Conservation (phyloP, 1,284 basidiomycete species). For the Cryptococcus depauperatus region DNA sequence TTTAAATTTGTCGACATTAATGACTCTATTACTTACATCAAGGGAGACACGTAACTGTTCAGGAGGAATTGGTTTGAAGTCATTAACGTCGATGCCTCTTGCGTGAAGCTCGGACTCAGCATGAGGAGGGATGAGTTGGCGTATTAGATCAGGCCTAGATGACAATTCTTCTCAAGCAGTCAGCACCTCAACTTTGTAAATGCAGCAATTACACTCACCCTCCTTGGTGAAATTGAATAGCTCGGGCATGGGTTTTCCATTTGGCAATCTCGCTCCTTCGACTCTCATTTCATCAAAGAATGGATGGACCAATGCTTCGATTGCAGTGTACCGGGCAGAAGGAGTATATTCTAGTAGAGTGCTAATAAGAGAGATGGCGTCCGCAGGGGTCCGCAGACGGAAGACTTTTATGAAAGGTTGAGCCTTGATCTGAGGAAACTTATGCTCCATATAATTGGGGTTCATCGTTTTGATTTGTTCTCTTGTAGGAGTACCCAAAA, state of each 20-base stretch:
- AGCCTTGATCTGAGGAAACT: constrained; percentile 99
- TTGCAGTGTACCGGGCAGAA: constrained; percentile 73
- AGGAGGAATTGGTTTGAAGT: constrained; percentile 88
- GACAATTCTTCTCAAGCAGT: constrained; percentile 64
- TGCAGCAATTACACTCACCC: constrained; percentile 53
- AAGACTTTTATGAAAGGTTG: constrained; percentile 97
- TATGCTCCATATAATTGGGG: constrained; percentile 99
- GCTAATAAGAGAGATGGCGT: constrained; percentile 92
- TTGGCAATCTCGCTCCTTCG: constrained; percentile 87
- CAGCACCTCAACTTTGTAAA: neutral
- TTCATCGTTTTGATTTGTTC: constrained; percentile 99
- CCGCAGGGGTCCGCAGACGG: constrained; percentile 89
- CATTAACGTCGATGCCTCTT: constrained; percentile 78
- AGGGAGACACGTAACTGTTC: constrained; percentile 84
- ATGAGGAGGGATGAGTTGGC: constrained; percentile 80
- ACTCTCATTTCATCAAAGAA: constrained; percentile 95
- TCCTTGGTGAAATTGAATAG: constrained; percentile 96
- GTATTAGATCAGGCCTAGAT: constrained; percentile 87
- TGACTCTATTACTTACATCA: constrained; percentile 48
- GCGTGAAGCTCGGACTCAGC: constrained; percentile 79
- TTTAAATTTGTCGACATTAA: too few relatives aligned
- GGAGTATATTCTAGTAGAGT: constrained; percentile 97
- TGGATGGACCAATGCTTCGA: constrained; percentile 89
- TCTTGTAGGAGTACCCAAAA: constrained; percentile 92
- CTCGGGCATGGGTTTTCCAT: constrained; percentile 88